Percentiles rank a stretch among this genome's conserved stretches.
phyloP scores from a whole-genome alignment of 2,329 filamentous ascomycete species.

The Scedosporium dehoogii region DNA sequence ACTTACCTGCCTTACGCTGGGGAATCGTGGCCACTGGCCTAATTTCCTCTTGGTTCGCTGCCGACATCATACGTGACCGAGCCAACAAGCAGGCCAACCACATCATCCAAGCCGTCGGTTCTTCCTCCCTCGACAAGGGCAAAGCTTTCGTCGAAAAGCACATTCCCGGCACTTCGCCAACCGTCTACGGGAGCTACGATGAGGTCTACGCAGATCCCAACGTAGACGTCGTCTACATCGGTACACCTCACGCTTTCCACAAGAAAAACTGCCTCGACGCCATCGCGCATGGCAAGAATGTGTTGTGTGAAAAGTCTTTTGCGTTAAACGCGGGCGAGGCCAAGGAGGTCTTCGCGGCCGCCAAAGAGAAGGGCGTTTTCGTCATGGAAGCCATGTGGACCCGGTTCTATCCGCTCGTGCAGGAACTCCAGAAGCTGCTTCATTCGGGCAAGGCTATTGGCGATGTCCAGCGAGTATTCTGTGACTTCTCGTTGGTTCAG shows the following conservation, averaged over 20 bases:
- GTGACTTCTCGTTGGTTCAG: constrained; percentile 28
- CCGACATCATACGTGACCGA: constrained; percentile 27
- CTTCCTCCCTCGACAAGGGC: constrained; percentile 28
- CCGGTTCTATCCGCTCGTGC: constrained; percentile 28
- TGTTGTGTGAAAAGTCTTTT: constrained; percentile 37
- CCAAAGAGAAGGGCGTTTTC: constrained; percentile 28
- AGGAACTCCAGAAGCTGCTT: constrained; percentile 22
- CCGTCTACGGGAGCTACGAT: constrained; percentile 27
- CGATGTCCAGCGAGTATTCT: constrained; percentile 25
- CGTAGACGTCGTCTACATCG: constrained; percentile 36
- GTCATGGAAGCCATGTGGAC: constrained; percentile 38
- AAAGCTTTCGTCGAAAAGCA: constrained; percentile 25
- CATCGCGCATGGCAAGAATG: constrained; percentile 29
- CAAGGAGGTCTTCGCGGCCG: constrained; percentile 26
- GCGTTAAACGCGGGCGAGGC: constrained; percentile 29
- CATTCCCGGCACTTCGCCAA: constrained; percentile 16
- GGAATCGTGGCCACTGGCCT: constrained; percentile 29
- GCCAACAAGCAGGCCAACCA: constrained; percentile 26
- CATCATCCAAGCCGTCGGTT: constrained; percentile 30
- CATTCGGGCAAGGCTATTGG: constrained; percentile 30
- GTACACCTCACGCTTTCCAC: constrained; percentile 34
- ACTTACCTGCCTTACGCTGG: constrained; percentile 19
- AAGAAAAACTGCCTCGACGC: constrained; percentile 31
- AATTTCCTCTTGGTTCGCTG: constrained; percentile 35
- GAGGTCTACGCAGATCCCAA: constrained; percentile 28